Evolutionary conservation across 1,284 basidiomycete genomes (phyloP).

Genomic region (Cutaneotrichosporon spelunceum): DNA sequence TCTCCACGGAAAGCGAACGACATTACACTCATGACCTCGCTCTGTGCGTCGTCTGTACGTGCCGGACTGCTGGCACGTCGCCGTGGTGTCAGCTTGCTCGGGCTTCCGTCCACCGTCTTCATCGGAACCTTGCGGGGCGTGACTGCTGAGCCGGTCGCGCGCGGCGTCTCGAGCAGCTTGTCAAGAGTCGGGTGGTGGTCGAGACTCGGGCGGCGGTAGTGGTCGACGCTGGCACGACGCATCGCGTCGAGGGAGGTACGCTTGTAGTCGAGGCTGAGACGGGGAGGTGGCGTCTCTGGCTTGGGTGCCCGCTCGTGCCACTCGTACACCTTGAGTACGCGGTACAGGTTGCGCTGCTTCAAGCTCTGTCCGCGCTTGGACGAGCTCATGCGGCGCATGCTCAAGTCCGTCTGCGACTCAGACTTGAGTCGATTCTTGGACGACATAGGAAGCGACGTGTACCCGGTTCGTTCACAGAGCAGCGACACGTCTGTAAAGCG

Average conservation of each 20-base stretch:
- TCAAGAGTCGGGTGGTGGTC: slow-evolving; percentile 14
- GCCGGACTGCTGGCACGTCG: slow-evolving; percentile 8
- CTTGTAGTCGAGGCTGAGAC: slow-evolving; percentile 5
- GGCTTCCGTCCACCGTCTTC: slow-evolving; percentile 8
- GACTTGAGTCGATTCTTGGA: slow-evolving; percentile 56
- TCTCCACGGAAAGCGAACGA: slow-evolving; percentile 40
- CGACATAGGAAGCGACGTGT: slow-evolving; percentile 78
- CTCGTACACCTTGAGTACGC: slow-evolving; percentile 71
- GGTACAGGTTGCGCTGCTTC: slow-evolving; percentile 83
- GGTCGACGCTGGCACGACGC: slow-evolving; percentile 6
- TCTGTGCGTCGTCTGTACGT: slow-evolving; percentile 27
- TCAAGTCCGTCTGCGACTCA: slow-evolving; percentile 67
- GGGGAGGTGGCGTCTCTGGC: slow-evolving; percentile 8
- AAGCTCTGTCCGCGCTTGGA: slow-evolving; percentile 62
- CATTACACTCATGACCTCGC: slow-evolving; percentile 42
- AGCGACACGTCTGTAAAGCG: slow-evolving; percentile 91
- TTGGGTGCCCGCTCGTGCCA: slow-evolving; percentile 56
- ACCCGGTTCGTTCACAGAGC: slow-evolving; percentile 83
- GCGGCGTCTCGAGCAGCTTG: slow-evolving; percentile 12
- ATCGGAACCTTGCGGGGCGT: slow-evolving; percentile 13
- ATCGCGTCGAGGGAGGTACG: slow-evolving; percentile 3
- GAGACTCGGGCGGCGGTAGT: slow-evolving; percentile 8
- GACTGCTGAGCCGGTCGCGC: slow-evolving; percentile 4
- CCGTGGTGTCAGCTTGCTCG: slow-evolving; percentile 11
- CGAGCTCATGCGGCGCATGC: slow-evolving; percentile 34